Percentiles rank a stretch among this genome's conserved stretches.
Conservation (phyloP, 2,329 filamentous ascomycete genomes). For the Plectosphaerella sp. region DNA sequence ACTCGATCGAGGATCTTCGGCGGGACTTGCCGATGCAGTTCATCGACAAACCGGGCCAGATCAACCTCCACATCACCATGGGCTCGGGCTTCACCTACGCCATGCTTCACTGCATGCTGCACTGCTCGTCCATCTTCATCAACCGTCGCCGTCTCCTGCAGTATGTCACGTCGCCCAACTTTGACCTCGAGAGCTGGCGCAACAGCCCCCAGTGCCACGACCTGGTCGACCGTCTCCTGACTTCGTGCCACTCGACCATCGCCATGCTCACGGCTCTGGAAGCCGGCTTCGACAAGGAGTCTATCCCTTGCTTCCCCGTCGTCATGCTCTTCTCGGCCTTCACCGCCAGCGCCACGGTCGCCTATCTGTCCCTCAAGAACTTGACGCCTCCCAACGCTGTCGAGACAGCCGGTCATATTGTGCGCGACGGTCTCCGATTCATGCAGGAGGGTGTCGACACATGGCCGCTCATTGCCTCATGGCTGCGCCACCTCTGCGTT, state of each 20-base stretch:
- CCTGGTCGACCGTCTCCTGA: conserved; percentile 52
- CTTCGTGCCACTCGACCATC: conserved; percentile 55
- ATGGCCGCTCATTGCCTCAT: conserved; percentile 56
- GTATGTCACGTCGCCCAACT: conserved; percentile 47
- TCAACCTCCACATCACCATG: conserved; percentile 60
- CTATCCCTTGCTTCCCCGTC: conserved; percentile 56
- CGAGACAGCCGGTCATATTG: conserved; percentile 53
- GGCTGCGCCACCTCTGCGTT: conserved; percentile 55
- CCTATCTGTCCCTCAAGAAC: conserved; percentile 59
- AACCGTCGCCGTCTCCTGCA: conserved; percentile 56
- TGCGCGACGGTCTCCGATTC: conserved; percentile 54
- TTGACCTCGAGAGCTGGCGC: conserved; percentile 50
- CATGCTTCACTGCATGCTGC: conserved; percentile 58
- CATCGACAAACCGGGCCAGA: conserved; percentile 56
- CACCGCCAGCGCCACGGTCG: conserved; percentile 56
- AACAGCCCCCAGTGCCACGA: conserved; percentile 44
- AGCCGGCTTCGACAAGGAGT: conserved; percentile 51
- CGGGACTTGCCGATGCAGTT: conserved; percentile 54
- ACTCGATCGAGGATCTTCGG: conserved; percentile 51
- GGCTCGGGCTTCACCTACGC: conserved; percentile 59
- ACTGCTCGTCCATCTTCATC: conserved; percentile 57
- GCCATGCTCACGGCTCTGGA: conserved; percentile 52
- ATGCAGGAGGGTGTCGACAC: conserved; percentile 55
- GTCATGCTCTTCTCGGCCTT: conserved; percentile 62
- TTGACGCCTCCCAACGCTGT: conserved; percentile 51